phyloP scores from a whole-genome alignment of 2,329 filamentous ascomycete species.

The Nemania abortiva region DNA sequence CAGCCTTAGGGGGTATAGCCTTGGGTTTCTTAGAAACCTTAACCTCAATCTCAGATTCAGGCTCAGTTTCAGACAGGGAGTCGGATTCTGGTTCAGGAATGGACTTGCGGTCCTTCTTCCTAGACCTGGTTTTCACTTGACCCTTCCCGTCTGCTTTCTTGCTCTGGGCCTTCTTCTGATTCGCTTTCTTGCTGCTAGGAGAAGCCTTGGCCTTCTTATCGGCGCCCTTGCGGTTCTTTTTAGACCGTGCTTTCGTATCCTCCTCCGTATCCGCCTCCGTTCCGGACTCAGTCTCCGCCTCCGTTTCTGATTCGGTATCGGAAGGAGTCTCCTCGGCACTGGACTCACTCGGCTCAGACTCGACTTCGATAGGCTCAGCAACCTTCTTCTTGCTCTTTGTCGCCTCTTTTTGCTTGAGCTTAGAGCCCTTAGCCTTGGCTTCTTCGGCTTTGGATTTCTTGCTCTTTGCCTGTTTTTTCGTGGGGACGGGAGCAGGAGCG shows the following conservation, averaged over 20 bases:
- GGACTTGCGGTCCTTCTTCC: constrained; percentile 27
- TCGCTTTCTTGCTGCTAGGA: constrained; percentile 23
- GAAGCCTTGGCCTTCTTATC: constrained; percentile 22
- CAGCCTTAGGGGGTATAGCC: constrained; percentile 24
- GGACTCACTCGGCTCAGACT: constrained; percentile 24
- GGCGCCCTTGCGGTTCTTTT: constrained; percentile 21
- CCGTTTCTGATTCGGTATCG: constrained; percentile 19
- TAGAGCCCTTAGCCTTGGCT: constrained; percentile 20
- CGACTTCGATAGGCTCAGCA: constrained; percentile 10
- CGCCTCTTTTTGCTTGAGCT: background rate
- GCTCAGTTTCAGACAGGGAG: constrained; percentile 28
- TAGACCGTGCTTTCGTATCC: constrained; percentile 27
- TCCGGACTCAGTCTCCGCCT: constrained; percentile 16
- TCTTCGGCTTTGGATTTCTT: constrained; percentile 12
- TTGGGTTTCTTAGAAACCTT: constrained; percentile 25
- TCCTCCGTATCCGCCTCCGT: constrained; percentile 20
- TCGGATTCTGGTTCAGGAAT: constrained; percentile 20
- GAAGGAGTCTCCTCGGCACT: constrained; percentile 9
- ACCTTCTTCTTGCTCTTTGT: constrained; percentile 26
- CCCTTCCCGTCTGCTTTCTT: constrained; percentile 16
- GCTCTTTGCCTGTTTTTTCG: constrained; percentile 3
- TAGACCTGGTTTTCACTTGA: constrained; percentile 27
- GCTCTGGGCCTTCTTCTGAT: constrained; percentile 26
- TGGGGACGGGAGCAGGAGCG: background rate
- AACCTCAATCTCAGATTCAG: constrained; percentile 31